Base-by-base conservation (phyloP, 805 yeast genomes). In the Pichia exigua region DNA sequence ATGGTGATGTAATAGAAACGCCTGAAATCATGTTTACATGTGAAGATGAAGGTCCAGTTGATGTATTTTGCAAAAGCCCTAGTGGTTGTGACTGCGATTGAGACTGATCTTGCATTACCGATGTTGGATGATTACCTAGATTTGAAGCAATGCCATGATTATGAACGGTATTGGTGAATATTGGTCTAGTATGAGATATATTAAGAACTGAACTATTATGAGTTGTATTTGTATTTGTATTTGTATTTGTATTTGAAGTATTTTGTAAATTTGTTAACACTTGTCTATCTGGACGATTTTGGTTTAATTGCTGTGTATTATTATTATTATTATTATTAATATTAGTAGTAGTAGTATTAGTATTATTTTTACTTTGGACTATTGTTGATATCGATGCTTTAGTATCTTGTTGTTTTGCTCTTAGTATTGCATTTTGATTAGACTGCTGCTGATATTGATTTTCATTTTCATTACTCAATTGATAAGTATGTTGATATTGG, bases 1-100 rank as follows among this genome's bases (percentile, higher is more conserved):
- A 64, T 68, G 30, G 75, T 95, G 61, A 71, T 88, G 54, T 73
- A 95, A 61, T 68, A 7, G 39, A 35, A 17, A 35, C 20, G 6
- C 39, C 39, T 83, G 4, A 91, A 87, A 60, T 50, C 46, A 49
- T 28, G 15, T 18, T 39, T 39, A 49, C 11, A 9, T 28, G 30
- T 51, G 51, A n/a, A 2, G 39, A 35, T 44, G 47, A 15, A 21
- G 17, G n/a, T 32, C 4, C 38, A 32, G n/a, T 8, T 15, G 38
- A 13, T 32, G 48, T 41, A 9, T n/a, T 47, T 20, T 54, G 53
- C 18, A 44, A 24, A 38, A 32, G 42, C 39, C 13, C 6, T 17
- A 42, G 44, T 17, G 45, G 41, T 28, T 55, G 57, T 7, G 18
- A 3, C 48, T 52, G 54, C 38, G 54, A 21, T 43, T 43, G 45